Percentiles rank a stretch among this genome's conserved stretches.
These are phyloP conservation scores for Effrenium voratum DNA, from an alignment of 73 alveolate species.

Conservation along the genomic window DNA sequence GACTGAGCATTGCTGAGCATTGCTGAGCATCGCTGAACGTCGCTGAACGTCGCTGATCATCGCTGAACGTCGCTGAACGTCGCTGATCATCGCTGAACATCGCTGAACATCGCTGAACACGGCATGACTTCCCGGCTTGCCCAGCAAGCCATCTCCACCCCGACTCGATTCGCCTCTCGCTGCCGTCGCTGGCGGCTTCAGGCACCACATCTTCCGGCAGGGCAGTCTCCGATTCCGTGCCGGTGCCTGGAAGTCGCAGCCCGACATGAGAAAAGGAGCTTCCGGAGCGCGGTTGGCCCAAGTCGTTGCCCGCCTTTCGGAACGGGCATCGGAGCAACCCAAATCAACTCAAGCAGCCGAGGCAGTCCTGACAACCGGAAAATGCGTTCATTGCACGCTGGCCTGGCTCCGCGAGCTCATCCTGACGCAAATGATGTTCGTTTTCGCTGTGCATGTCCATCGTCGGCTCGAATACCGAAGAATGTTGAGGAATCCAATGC, in stretches of 20 bases:
- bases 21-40: neutral
- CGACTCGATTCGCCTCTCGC: conserved; percentile 30
- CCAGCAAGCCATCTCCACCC: neutral
- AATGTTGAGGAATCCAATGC: too few species aligned
- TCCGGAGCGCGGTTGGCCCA: too few species aligned
- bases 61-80: neutral
- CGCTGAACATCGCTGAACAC: neutral
- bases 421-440: too few species aligned
- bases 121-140: neutral
- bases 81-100: neutral
- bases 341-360: too few species aligned
- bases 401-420: too few species aligned
- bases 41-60: neutral
- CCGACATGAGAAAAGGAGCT: too few species aligned
- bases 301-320: too few species aligned
- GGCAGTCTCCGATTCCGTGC: conserved; percentile 71
- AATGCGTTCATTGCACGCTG: too few species aligned
- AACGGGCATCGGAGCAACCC: too few species aligned
- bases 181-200: conserved; percentile 17
- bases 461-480: too few species aligned
- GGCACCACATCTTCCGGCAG: conserved; percentile 38
- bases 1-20: neutral
- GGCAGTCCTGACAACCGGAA: too few species aligned
- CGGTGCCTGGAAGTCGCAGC: conserved; percentile 78
- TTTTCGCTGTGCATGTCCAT: too few species aligned